A percentile compares a stretch with the other conserved stretches of the same genome.
Conservation (phyloP, 192 early-diverging fungal species). For the Backusella sp. region DNA sequence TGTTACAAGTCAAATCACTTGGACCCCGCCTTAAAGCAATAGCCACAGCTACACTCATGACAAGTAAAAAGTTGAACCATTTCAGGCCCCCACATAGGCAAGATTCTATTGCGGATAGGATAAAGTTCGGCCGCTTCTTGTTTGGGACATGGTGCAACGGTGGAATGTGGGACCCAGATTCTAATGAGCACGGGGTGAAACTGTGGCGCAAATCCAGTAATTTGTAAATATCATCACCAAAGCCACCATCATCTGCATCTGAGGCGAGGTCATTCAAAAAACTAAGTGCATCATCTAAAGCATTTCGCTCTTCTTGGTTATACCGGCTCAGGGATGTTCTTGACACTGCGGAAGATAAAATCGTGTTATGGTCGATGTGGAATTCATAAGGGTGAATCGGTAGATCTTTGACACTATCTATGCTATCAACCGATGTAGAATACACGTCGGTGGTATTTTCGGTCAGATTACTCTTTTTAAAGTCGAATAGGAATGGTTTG, state of each 20-base stretch:
- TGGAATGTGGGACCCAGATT: not conserved
- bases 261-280: slow-evolving; percentile 9
- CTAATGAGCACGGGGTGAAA: not conserved
- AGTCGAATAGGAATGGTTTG: not conserved
- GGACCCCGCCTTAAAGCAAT: not conserved
- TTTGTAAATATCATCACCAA: slow-evolving; percentile 10
- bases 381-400: not conserved
- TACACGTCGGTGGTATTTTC: not conserved
- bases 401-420: not conserved
- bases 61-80: not conserved
- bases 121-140: not conserved
- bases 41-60: slow-evolving; percentile 6
- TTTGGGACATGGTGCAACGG: not conserved
- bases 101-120: not conserved
- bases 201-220: slow-evolving; percentile 11
- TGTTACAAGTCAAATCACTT: not conserved
- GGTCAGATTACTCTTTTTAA: not conserved
- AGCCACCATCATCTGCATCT: slow-evolving; percentile 12
- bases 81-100: slow-evolving; percentile 1
- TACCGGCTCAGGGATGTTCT: not conserved
- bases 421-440: not conserved
- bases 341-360: not conserved
- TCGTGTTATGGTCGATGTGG: not conserved
- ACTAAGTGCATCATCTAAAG: slow-evolving; percentile 17
- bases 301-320: slow-evolving; percentile 3